A percentile compares a stretch with the other conserved stretches of the same genome.
Conservation (phyloP, 2,329 filamentous ascomycete species). For the Alternaria infectoria region DNA sequence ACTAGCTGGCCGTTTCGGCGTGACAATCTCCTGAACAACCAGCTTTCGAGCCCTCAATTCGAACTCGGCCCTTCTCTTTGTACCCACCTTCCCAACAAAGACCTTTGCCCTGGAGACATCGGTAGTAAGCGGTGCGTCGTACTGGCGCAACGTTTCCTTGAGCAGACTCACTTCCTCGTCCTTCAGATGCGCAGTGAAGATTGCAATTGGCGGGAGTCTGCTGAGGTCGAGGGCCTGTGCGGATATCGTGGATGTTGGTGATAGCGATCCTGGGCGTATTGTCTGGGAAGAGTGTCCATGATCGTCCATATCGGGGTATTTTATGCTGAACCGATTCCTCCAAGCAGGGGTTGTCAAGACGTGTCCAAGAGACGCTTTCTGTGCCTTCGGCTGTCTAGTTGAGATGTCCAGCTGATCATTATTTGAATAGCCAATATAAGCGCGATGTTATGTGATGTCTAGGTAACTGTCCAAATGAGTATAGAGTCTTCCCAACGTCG, state of each 20-base stretch:
- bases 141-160: constrained; percentile 66
- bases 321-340: constrained; percentile 26
- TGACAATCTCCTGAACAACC: constrained; percentile 58
- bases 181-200: constrained; percentile 74
- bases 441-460: constrained; percentile 2
- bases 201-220: constrained; percentile 68
- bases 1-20: constrained; percentile 25
- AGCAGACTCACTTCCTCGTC: constrained; percentile 67
- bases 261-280: constrained; percentile 21
- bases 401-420: constrained; percentile 24
- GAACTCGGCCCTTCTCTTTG: constrained; percentile 73
- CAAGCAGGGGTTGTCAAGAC: constrained; percentile 38
- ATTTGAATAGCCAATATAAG: constrained; percentile 12
- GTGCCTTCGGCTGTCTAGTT: constrained; percentile 19
- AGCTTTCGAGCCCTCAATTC: constrained; percentile 76
- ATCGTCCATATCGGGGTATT: constrained; percentile 25
- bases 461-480: background rate
- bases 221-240: constrained; percentile 47
- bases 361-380: constrained; percentile 31
- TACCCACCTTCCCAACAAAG: constrained; percentile 74
- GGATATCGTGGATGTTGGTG: constrained; percentile 24
- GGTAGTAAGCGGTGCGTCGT: constrained; percentile 68
- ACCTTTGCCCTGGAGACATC: constrained; percentile 75
- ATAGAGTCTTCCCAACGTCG: background rate
- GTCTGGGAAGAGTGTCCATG: constrained; percentile 29